Base-by-base conservation (phyloP, 345 rosid species). In the Acer saccharum region DNA sequence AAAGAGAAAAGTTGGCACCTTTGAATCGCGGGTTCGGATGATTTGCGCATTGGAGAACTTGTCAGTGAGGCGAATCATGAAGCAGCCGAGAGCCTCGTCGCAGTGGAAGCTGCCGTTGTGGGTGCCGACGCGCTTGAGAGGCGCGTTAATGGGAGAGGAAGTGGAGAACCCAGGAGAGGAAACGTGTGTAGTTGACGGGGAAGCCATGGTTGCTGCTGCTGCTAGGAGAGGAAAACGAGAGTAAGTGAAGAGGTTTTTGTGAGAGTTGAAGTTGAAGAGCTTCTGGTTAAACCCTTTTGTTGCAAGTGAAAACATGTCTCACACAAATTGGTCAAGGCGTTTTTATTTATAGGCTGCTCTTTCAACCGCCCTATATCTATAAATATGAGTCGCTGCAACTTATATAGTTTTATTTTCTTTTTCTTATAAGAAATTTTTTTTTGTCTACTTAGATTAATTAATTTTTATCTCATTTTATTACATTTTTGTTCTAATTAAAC, bases 21-120 rank as follows among this genome's bases (percentile, higher is more conserved):
- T 86, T 48, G 92, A 94, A 74, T 95, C 98, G 46, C 99, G 93
- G 79, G 89, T 74, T 61, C 98, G 97, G 76, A 94, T 81, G 78
- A 94, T 90, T 48, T 94, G 92, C 29, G 97, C 94, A 74, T 85
- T 80, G 81, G 84, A 87, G 91, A 87, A 96, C 81, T 88, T 91
- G 79, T 83, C 77, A 68, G 91, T 89, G 85, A 96, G 99, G 84
- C 94, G 95, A 79, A 94, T 90, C 97, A 94, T 94, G 92, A 96
- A 94, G 90, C 99, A 94, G 79, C 97, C 99, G 79, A 96, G 97
- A 68, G 98, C 98, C 78, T 94, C 98, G 76, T 94, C 98, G 82
- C 99, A 96, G 87, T 96, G 97, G 83, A 96, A 96, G 89, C 94
- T 90, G 44, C 99, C 99, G 65, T 90, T 91, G 83, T 92, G 98